Conservation (phyloP, 345 rosid genomes). For the Rubroshorea leprosula region DNA sequence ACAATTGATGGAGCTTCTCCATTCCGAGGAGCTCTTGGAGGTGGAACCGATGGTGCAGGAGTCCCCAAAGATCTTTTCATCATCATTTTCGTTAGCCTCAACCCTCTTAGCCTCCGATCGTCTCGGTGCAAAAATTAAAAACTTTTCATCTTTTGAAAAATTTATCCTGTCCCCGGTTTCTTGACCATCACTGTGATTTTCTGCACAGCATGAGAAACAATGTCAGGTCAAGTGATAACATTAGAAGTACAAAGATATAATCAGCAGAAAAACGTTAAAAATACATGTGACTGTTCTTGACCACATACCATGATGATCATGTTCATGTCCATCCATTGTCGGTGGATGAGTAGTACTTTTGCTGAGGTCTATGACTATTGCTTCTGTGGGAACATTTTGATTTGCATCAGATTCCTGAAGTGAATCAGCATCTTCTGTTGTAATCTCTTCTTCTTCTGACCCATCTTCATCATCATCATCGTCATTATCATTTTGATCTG, state of each 20-base stretch:
- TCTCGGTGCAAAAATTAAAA: conserved; percentile 20
- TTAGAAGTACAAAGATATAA: conserved; percentile 7
- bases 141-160: conserved; percentile 26
- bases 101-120: conserved; percentile 32
- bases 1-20: conserved; percentile 84
- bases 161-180: conserved; percentile 12
- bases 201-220: conserved; percentile 19
- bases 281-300: not conserved
- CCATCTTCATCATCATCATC: conserved; percentile 21
- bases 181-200: not conserved
- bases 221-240: conserved; percentile 4
- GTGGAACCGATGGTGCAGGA: conserved; percentile 85
- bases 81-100: conserved; percentile 33
- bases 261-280: not conserved
- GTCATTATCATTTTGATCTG: conserved; percentile 24
- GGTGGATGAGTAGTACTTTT: conserved; percentile 28
- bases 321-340: conserved; percentile 29
- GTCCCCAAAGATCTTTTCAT: conserved; percentile 65
- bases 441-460: conserved; percentile 24
- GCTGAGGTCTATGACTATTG: conserved; percentile 14
- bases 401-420: conserved; percentile 17
- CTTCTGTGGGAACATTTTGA: conserved; percentile 35
- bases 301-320: conserved; percentile 25
- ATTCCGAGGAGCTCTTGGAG: conserved; percentile 96
- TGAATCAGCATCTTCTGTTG: conserved; percentile 20